Percentiles rank a stretch among this genome's conserved stretches.
Conservation (phyloP, 345 rosid genomes). For the Eucalyptus erythrocorys region DNA sequence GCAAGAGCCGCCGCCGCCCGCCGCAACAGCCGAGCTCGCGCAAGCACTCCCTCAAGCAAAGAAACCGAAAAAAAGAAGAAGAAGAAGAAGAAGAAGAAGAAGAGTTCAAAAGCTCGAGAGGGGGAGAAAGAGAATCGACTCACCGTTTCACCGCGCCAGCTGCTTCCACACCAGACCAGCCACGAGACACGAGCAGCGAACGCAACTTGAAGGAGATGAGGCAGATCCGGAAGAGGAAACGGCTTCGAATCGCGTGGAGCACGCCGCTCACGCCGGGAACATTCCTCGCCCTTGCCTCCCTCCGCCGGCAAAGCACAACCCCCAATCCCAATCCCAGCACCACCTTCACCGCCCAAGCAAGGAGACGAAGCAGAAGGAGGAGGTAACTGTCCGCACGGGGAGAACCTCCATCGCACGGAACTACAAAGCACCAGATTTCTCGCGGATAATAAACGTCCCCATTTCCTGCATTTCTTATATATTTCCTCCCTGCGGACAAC, state of each 20-base stretch:
- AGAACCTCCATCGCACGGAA: not conserved
- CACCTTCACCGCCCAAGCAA: not conserved
- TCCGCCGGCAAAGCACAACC: not conserved
- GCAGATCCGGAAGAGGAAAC: not conserved
- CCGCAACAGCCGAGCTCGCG: not conserved
- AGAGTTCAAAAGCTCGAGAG: not conserved
- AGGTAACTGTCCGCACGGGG: not conserved
- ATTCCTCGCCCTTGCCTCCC: not conserved
- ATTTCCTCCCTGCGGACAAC: not conserved
- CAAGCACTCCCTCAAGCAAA: not conserved
- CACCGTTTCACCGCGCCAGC: not conserved
- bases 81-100: not conserved
- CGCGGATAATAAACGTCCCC: not conserved
- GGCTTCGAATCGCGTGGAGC: not conserved
- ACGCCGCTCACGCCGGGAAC: not conserved
- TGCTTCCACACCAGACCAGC: not conserved
- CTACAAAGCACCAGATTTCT: not conserved
- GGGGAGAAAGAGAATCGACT: not conserved
- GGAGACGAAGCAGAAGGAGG: not conserved
- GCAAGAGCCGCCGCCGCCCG: not conserved
- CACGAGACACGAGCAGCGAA: not conserved
- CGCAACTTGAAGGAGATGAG: too few species aligned
- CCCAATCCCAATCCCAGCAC: too few species aligned
- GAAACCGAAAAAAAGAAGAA: not conserved
- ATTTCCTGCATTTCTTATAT: not conserved